Percentiles rank a stretch among this genome's conserved stretches.
Conservation (phyloP, 2,329 filamentous ascomycete genomes). For the Colletotrichum cuscutae region DNA sequence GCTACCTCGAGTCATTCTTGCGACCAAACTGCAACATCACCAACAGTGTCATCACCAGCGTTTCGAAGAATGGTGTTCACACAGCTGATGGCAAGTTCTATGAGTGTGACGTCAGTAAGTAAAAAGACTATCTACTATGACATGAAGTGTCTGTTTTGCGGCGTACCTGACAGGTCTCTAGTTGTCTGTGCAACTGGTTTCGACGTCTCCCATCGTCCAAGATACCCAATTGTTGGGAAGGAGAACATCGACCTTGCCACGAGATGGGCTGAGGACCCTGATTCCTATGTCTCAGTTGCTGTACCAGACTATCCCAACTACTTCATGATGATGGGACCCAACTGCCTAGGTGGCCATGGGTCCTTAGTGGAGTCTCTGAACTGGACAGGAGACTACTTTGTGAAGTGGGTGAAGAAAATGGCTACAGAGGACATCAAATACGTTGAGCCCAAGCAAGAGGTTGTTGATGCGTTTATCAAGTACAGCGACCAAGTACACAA, state of each 20-base stretch:
- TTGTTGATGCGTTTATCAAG: conserved; percentile 48
- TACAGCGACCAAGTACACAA: conserved; percentile 56
- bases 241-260: background rate
- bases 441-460: conserved; percentile 45
- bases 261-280: background rate
- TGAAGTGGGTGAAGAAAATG: conserved; percentile 39
- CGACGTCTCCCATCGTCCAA: background rate
- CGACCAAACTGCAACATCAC: conserved; percentile 35
- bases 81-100: conserved; percentile 31
- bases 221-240: background rate
- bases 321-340: conserved; percentile 40
- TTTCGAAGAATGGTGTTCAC: conserved; percentile 25
- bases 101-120: conserved; percentile 36
- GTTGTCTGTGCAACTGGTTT: background rate
- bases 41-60: conserved; percentile 34
- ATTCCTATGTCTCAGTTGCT: conserved; percentile 36
- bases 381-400: conserved; percentile 42
- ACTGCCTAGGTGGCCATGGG: conserved; percentile 32
- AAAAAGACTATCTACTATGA: background rate
- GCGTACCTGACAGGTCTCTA: background rate
- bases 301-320: conserved; percentile 45
- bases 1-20: conserved; percentile 38
- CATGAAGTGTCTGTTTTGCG: background rate
- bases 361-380: conserved; percentile 35
- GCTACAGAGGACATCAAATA: conserved; percentile 41